Evolutionary conservation across 1,284 basidiomycete species (phyloP).

Genomic region (Heterobasidion occidentale): DNA sequence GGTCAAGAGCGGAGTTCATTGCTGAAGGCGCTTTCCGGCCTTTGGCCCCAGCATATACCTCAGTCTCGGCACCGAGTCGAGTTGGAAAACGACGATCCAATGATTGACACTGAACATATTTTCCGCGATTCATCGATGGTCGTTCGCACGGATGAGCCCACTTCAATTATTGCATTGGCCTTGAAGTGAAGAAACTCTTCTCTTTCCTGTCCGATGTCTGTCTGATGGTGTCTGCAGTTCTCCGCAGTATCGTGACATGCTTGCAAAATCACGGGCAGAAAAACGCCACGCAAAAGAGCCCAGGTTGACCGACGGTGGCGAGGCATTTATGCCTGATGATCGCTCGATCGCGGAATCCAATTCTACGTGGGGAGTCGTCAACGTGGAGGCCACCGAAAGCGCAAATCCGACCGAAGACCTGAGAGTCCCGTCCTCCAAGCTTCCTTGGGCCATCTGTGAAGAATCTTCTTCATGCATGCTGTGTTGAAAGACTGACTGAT

Average conservation of each 20-base stretch:
- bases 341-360: constrained; percentile 70
- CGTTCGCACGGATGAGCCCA: constrained; percentile 95
- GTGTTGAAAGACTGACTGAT: constrained; percentile 8
- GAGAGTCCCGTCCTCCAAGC: constrained; percentile 67
- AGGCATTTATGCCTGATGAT: constrained; percentile 84
- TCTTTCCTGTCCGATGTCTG: background rate
- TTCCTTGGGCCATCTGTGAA: constrained; percentile 75
- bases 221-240: constrained; percentile 47
- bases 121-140: constrained; percentile 95
- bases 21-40: constrained; percentile 79
- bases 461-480: constrained; percentile 4
- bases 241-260: constrained; percentile 81
- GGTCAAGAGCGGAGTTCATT: constrained; percentile 69
- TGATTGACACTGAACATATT: constrained; percentile 81
- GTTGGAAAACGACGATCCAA: constrained; percentile 54
- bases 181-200: constrained; percentile 53
- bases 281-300: constrained; percentile 62
- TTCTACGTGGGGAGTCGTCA: constrained; percentile 84
- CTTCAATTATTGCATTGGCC: constrained; percentile 94
- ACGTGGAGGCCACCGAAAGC: constrained; percentile 56
- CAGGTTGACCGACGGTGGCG: constrained; percentile 59
- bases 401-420: constrained; percentile 72
- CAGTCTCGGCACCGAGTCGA: constrained; percentile 34
- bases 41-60: constrained; percentile 61
- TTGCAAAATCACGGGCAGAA: constrained; percentile 66